These are phyloP conservation scores for Aspergillus sojae DNA, from an alignment of 2,329 filamentous ascomycete genomes.

Conservation along the genomic window DNA sequence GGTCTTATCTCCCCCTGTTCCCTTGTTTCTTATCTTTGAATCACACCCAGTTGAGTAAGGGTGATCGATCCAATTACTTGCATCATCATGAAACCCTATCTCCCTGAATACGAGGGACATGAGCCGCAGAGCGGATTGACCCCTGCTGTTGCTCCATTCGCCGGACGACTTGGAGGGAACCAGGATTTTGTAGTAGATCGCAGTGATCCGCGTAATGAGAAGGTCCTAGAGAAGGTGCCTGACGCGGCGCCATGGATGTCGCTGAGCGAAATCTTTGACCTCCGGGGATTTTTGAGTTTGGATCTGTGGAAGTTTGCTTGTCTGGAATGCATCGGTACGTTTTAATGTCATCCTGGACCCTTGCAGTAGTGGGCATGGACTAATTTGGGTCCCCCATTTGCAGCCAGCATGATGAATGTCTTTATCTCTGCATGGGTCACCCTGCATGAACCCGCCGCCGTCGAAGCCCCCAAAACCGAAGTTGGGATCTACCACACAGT, in stretches of 20 bases:
- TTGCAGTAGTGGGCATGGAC: background rate
- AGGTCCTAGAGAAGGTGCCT: constrained; percentile 36
- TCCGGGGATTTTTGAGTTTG: constrained; percentile 35
- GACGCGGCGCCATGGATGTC: constrained; percentile 48
- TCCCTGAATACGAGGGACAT: constrained; percentile 18
- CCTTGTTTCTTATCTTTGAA: background rate
- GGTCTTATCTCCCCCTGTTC: background rate
- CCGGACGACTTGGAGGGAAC: constrained; percentile 41
- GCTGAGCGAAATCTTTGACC: constrained; percentile 37
- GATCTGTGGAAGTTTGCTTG: constrained; percentile 47
- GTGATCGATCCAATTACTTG: background rate
- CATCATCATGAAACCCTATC: constrained; percentile 8
- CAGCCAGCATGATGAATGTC: constrained; percentile 32
- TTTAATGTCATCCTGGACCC: background rate
- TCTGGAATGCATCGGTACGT: constrained; percentile 43
- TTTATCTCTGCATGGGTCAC: constrained; percentile 29
- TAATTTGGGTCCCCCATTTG: background rate
- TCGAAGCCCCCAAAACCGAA: constrained; percentile 18
- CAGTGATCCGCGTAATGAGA: constrained; percentile 31
- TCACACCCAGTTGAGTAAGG: background rate
- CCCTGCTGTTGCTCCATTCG: constrained; percentile 30
- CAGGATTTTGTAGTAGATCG: constrained; percentile 37
- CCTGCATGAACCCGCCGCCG: constrained; percentile 20
- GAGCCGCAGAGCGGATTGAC: constrained; percentile 10
- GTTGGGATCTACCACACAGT: constrained; percentile 33